Evolutionary conservation across 2,329 filamentous ascomycete genomes (phyloP), one percentile per base, ranked within the genome.

Genomic region (Fusarium vanettenii): DNA sequence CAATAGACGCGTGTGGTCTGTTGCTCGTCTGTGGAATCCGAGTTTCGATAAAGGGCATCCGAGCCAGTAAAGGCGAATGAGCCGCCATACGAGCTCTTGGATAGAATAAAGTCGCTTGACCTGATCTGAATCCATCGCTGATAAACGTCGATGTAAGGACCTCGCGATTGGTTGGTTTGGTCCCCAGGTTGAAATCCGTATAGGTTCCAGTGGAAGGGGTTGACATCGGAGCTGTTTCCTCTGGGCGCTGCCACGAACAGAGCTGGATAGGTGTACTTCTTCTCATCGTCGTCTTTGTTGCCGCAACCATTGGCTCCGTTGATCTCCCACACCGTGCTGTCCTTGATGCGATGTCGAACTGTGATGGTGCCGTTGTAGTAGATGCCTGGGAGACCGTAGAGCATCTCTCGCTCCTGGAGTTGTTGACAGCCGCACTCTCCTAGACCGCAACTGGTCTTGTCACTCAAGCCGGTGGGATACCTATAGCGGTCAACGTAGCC

Each of bases 311-410:
- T 22, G 22, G 35, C 31, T 18, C 52, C 41, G 5, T 61, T 60
- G 29, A 45, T n/a, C 16, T 62, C 61, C 71, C 71, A 73, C 41
- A 52, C 65, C 4, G 68, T 45, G 64, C 64, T 74, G 31, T 61
- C 25, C 5, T 63, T 70, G 31, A 74, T 65, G 13, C 62, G 37
- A 20, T 74, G 72, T 33, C 48, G 41, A n/a, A 74, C 35, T 1
- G 69, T 74, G 39, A 74, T 39, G 7, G 63, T 74, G 33, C 72
- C 72, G 43, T 74, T 74, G 61, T 74, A 74, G 64, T 74, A 74
- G 29, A 74, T 29, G 2, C 72, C 72, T 6, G 72, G 72, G 2
- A 74, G 55, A 22, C 72, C 72, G 16, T 65, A 74, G 56, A 61
- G 31, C 64, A 66, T 60, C 43, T 55, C 16, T 16, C 64, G 64